phyloP scores from a whole-genome alignment of 2,329 filamentous ascomycete genomes.

The Lojkania enalia region DNA sequence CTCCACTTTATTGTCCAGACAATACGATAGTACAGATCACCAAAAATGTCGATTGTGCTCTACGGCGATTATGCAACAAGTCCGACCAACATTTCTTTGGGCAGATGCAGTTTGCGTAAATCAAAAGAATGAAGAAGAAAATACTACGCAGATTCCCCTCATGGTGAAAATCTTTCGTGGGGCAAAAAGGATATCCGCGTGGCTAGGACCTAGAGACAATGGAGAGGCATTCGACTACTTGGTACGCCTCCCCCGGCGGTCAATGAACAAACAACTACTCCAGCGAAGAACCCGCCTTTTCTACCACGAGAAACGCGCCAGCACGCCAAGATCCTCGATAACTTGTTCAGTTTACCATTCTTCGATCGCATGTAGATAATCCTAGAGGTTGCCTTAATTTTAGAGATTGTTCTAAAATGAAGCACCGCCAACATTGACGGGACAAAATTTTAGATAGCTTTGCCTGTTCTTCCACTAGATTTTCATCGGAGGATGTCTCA shows the following conservation, averaged over 20 bases:
- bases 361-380: conserved; percentile 15
- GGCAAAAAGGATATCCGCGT: conserved; percentile 14
- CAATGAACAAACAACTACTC: no score
- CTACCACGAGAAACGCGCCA: not conserved
- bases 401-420: conserved; percentile 6
- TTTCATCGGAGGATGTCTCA: not conserved
- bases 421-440: conserved; percentile 3
- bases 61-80: conserved; percentile 6
- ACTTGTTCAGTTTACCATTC: conserved; percentile 6
- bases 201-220: conserved; percentile 13
- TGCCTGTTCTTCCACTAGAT: not conserved
- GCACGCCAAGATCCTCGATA: not conserved
- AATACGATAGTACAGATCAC: conserved; percentile 3
- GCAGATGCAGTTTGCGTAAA: conserved; percentile 22
- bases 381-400: conserved; percentile 15
- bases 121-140: conserved; percentile 16
- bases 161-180: conserved; percentile 19
- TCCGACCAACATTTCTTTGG: conserved; percentile 11
- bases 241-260: no score
- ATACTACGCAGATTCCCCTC: conserved; percentile 16
- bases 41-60: conserved; percentile 12
- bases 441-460: conserved; percentile 1
- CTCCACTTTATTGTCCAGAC: conserved; percentile 1
- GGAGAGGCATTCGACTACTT: no score
- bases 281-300: not conserved